Evolutionary conservation across 345 rosid species (phyloP).

Genomic region (Jatropha curcas): DNA sequence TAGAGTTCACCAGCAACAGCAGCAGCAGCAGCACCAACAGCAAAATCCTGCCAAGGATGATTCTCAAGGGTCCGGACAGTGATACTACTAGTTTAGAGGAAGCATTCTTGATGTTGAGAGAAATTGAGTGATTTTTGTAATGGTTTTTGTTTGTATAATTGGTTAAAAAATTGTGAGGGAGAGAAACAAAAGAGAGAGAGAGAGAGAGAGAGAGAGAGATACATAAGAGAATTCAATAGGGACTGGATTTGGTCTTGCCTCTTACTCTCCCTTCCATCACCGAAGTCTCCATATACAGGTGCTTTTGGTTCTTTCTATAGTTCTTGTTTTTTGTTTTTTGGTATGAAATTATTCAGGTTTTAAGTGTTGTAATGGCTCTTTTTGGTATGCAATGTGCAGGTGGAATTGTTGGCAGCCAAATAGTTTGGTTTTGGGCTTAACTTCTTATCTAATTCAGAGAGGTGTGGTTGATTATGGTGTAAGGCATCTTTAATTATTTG

Average conservation of each 20-base stretch:
- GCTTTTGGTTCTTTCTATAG: constrained; percentile 13
- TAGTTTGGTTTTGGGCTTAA: constrained; percentile 47
- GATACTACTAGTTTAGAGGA: constrained; percentile 29
- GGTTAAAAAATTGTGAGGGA: constrained; percentile 13
- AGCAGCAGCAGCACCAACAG: constrained; percentile 53
- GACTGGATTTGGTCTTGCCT: constrained; percentile 46
- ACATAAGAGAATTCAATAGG: constrained; percentile 43
- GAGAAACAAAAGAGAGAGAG: constrained; percentile 36
- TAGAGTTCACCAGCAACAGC: constrained; percentile 50
- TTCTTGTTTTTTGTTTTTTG: constrained; percentile 10
- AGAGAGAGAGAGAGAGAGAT: constrained; percentile 22
- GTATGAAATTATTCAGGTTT: constrained; percentile 10
- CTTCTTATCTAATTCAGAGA: constrained; percentile 58
- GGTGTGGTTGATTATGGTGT: constrained; percentile 60
- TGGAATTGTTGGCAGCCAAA: constrained; percentile 51
- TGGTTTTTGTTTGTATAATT: constrained; percentile 52
- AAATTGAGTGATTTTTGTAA: constrained; percentile 33
- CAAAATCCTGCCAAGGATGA: constrained; percentile 68
- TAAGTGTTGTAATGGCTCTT: constrained; percentile 21
- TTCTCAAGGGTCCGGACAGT: constrained; percentile 89
- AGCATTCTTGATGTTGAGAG: constrained; percentile 36
- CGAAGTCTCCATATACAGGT: constrained; percentile 49
- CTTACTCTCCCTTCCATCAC: constrained; percentile 37
- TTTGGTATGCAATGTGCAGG: constrained; percentile 60
- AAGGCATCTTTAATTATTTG: constrained; percentile 40